A percentile compares a stretch with the other conserved stretches of the same genome.
phyloP scores from a whole-genome alignment of 768 basidiomycete genomes.

The Suillus tomentosus region DNA sequence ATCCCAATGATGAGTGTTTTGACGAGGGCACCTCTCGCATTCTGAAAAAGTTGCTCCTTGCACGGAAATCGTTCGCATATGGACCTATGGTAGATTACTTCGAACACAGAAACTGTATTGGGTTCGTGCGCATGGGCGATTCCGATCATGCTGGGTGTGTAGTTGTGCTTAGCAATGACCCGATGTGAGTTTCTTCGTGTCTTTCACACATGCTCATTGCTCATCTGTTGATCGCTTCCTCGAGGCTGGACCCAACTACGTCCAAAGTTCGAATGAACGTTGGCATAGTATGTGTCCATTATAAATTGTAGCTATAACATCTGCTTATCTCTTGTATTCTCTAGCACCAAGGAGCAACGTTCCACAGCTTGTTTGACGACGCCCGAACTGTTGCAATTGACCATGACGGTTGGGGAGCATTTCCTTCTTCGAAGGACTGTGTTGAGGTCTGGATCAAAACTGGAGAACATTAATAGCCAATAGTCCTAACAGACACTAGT shows the following conservation, averaged over 20 bases:
- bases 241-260: slow-evolving; percentile 20
- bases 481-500: background rate
- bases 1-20: slow-evolving; percentile 70
- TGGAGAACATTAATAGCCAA: background rate
- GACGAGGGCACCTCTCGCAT: slow-evolving; percentile 51
- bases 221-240: slow-evolving; percentile 59
- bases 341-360: slow-evolving; percentile 37
- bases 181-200: slow-evolving; percentile 44
- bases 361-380: slow-evolving; percentile 48
- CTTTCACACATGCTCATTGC: slow-evolving; percentile 72
- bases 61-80: slow-evolving; percentile 68
- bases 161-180: slow-evolving; percentile 68
- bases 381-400: slow-evolving; percentile 49
- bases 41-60: slow-evolving; percentile 56
- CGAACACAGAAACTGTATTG: slow-evolving; percentile 62
- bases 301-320: slow-evolving; percentile 7
- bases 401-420: slow-evolving; percentile 63
- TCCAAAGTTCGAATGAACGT: slow-evolving; percentile 61
- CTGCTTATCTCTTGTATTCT: slow-evolving; percentile 8
- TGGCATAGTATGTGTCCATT: slow-evolving; percentile 49
- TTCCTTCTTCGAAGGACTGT: slow-evolving; percentile 55
- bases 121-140: slow-evolving; percentile 72
- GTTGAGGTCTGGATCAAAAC: slow-evolving; percentile 61
- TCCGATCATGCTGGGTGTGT: slow-evolving; percentile 58
- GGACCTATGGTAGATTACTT: slow-evolving; percentile 66